phyloP scores from a whole-genome alignment of 202 grass and related monocot species.

The Cymbopogon flexuosus region DNA sequence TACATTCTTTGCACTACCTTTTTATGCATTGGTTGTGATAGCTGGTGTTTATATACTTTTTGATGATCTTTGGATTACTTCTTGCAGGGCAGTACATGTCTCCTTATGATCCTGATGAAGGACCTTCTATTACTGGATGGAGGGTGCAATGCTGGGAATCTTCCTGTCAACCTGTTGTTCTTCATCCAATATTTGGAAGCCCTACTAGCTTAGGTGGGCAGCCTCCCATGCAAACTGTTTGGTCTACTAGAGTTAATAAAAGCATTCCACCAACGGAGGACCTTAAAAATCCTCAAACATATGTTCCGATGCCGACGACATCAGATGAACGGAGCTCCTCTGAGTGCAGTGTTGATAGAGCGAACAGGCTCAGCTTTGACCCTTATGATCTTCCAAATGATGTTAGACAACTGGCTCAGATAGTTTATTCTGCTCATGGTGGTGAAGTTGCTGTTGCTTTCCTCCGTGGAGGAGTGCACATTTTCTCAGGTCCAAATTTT shows the following conservation, averaged over 20 bases:
- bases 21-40: background rate
- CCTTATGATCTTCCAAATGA: conserved; percentile 98
- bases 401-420: conserved; percentile 90
- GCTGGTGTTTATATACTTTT: conserved; percentile 6
- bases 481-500: conserved; percentile 91
- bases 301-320: conserved; percentile 58
- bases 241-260: conserved; percentile 90
- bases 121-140: conserved; percentile 98
- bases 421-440: conserved; percentile 92
- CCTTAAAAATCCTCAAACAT: conserved; percentile 78
- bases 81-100: conserved; percentile 96
- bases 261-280: conserved; percentile 94
- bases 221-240: conserved; percentile 93
- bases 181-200: conserved; percentile 99
- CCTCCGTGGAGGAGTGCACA: conserved; percentile 89
- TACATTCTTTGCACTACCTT: background rate
- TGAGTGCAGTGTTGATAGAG: conserved; percentile 89
- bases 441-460: conserved; percentile 94
- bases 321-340: conserved; percentile 87
- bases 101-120: conserved; percentile 99
- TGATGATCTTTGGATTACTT: conserved; percentile 20
- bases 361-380: conserved; percentile 86
- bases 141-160: conserved; percentile 98
- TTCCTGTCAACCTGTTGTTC: conserved; percentile 88
- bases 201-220: conserved; percentile 74